phyloP scores from a whole-genome alignment of 177 flowering plant species.

The Vitis hybrid region DNA sequence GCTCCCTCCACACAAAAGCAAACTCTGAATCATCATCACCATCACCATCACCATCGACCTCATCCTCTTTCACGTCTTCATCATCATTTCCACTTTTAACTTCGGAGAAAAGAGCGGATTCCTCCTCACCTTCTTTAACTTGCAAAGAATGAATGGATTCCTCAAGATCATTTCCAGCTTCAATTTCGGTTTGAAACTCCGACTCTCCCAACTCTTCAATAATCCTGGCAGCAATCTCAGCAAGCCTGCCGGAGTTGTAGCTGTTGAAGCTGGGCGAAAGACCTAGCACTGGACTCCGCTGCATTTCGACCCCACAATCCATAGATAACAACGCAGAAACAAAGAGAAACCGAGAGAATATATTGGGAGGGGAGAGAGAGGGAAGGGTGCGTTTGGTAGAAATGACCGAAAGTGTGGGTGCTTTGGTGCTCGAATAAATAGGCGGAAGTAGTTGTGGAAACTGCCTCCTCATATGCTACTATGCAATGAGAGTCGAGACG shows the following conservation, averaged over 20 bases:
- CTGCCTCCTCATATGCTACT: no score
- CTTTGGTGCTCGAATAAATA: neutral
- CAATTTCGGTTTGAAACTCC: neutral
- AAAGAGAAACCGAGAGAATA: neutral
- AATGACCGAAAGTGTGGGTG: conserved; percentile 6
- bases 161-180: neutral
- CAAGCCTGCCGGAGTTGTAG: conserved; percentile 36
- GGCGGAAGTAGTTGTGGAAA: no score
- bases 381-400: conserved; percentile 5
- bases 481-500: no score
- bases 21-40: conserved; percentile 46
- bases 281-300: neutral
- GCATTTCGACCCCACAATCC: neutral
- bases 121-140: neutral
- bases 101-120: neutral
- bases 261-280: conserved; percentile 9
- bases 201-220: conserved; percentile 25
- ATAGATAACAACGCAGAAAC: neutral
- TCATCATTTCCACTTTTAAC: conserved; percentile 15
- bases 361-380: neutral
- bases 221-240: conserved; percentile 59
- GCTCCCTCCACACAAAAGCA: conserved; percentile 27
- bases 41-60: conserved; percentile 1
- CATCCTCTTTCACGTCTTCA: conserved; percentile 10
- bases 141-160: neutral